Base-by-base conservation (phyloP, 1,284 basidiomycete genomes). In the Bjerkandera adusta region DNA sequence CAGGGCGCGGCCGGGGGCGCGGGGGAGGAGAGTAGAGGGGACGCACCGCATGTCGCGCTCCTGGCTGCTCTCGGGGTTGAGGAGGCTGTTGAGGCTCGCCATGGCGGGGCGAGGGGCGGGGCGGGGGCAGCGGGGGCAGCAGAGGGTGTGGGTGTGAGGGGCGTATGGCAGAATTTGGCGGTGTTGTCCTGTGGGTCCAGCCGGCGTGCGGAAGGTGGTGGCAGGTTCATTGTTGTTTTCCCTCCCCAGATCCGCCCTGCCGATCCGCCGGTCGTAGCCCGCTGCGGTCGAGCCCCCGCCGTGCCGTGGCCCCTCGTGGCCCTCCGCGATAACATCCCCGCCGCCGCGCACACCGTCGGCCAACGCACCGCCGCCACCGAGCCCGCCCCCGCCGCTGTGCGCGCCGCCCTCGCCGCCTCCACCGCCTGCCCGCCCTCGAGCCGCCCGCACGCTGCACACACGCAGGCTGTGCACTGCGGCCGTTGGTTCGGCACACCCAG, bases 161-260 rank as follows among this genome's bases (percentile, higher is more conserved):
- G 60, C 51, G 53, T 49, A 50, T 54, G 60, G 58, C 52, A 61
- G 57, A 61, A 59, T 61, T 60, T 61, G 57, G 60, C 55, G 50
- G 57, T 52, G 63, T 65, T 62, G 59, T 58, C 54, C 57, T 67
- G 66, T 65, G 63, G 64, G 65, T 67, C 64, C 65, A 64, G 50
- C 53, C 44, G 48, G 45, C 46, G 46, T 48, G 46, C 38, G 53
- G 54, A 54, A 53, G 60, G 53, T 57, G 38, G 49, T 54, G 56
- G 38, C 51, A 50, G 52, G 52, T 48, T 57, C 58, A 62, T 66
- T 62, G 61, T 65, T 55, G 49, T 47, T 37, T 43, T 42, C 44
- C 45, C 32, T 30, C 22, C 24, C 44, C 52, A 51, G 49, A 51
- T 51, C 49, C 49, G 49, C 49, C 40, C 49, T 51, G 49, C 49